Conservation (phyloP, 2,329 filamentous ascomycete genomes). For the Nemania sp. region DNA sequence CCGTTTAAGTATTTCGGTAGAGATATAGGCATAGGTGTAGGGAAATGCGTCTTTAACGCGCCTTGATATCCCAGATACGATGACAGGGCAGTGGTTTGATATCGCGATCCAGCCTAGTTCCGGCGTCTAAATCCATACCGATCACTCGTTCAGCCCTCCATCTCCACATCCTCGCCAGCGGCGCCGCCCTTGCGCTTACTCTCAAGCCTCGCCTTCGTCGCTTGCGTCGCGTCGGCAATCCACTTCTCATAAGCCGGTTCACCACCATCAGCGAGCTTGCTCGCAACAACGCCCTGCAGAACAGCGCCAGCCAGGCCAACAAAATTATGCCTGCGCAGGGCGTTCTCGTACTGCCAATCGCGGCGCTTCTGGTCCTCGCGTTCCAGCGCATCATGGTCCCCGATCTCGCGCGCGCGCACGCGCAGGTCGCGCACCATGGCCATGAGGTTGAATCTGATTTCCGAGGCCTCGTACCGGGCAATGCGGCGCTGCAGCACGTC, state of each 20-base stretch:
- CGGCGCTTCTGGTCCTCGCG: slow-evolving; percentile 81
- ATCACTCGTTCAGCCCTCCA: slow-evolving; percentile 38
- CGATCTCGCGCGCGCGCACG: slow-evolving; percentile 74
- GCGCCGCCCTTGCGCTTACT: slow-evolving; percentile 43
- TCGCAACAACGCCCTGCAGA: slow-evolving; percentile 78
- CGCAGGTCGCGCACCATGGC: slow-evolving; percentile 88
- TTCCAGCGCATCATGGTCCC: slow-evolving; percentile 76
- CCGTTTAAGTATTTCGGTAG: too few species aligned
- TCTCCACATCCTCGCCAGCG: slow-evolving; percentile 45
- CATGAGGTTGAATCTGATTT: slow-evolving; percentile 95
- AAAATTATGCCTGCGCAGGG: slow-evolving; percentile 89
- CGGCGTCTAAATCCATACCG: background rate
- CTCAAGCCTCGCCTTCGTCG: slow-evolving; percentile 52
- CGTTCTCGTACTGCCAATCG: slow-evolving; percentile 95
- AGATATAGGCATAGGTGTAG: too few species aligned
- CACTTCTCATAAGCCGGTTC: slow-evolving; percentile 70
- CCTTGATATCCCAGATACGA: too few species aligned
- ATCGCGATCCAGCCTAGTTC: background rate
- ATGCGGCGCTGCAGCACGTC: slow-evolving; percentile 85
- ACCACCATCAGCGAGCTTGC: slow-evolving; percentile 69
- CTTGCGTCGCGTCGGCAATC: slow-evolving; percentile 68
- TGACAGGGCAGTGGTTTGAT: too few species aligned
- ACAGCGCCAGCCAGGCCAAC: slow-evolving; percentile 92
- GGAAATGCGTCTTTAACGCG: too few species aligned
- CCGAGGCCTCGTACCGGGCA: slow-evolving; percentile 77